Conservation (phyloP, 2,329 filamentous ascomycete species). For the Trichoderma harzianum region DNA sequence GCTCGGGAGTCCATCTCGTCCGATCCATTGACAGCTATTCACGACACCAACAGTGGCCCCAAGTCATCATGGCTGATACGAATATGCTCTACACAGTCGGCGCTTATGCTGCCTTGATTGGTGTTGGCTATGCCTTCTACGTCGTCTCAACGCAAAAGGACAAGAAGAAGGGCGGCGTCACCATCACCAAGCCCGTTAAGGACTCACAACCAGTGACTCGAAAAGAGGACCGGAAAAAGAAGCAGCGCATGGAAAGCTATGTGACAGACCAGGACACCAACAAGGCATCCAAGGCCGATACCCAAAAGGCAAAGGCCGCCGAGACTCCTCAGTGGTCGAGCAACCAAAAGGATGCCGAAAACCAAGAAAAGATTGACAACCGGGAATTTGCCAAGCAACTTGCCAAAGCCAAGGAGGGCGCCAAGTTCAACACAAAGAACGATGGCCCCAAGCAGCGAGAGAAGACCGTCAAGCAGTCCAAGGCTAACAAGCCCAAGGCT, state of each 20-base stretch:
- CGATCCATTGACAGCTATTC: not conserved
- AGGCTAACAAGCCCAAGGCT: conserved; percentile 49
- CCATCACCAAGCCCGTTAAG: conserved; percentile 31
- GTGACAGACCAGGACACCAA: conserved; percentile 36
- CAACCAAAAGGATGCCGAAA: conserved; percentile 32
- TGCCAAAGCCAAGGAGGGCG: conserved; percentile 66
- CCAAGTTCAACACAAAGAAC: conserved; percentile 53
- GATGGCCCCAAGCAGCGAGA: conserved; percentile 60
- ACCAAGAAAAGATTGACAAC: conserved; percentile 61
- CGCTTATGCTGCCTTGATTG: conserved; percentile 37
- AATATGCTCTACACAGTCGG: conserved; percentile 36
- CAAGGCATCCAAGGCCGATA: conserved; percentile 42
- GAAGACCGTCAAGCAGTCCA: conserved; percentile 68
- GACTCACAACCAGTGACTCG: conserved; percentile 31
- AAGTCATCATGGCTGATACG: conserved; percentile 32
- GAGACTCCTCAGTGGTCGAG: conserved; percentile 30
- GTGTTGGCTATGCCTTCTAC: conserved; percentile 36
- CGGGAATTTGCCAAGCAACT: conserved; percentile 75
- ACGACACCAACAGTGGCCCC: not conserved
- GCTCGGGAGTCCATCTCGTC: not conserved
- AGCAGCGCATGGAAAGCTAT: conserved; percentile 44
- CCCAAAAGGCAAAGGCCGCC: conserved; percentile 14
- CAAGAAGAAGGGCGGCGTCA: conserved; percentile 30
- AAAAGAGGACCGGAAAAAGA: conserved; percentile 45
- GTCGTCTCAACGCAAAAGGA: conserved; percentile 35